Evolutionary conservation across 1,284 basidiomycete genomes (phyloP).

Genomic region (Cryptococcus amylolentus): DNA sequence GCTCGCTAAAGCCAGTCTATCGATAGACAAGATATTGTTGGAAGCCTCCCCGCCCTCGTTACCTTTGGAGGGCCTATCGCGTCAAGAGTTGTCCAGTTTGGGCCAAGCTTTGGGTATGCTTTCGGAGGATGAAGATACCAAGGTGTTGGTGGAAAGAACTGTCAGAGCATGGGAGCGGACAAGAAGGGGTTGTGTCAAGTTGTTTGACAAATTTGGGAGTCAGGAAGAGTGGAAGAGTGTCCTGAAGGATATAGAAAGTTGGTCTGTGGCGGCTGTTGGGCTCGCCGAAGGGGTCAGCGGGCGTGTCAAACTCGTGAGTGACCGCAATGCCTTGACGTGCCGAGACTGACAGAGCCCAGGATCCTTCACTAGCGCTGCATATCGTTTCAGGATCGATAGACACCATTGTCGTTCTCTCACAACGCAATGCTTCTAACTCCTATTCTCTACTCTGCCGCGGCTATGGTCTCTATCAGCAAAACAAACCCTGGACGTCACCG

Average conservation of each 20-base stretch:
- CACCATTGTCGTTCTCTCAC: conserved; percentile 16
- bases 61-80: neutral
- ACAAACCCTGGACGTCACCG: neutral
- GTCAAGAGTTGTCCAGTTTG: conserved; percentile 2
- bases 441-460: neutral
- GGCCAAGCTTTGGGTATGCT: conserved; percentile 12
- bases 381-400: conserved; percentile 28
- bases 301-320: conserved; percentile 6
- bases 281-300: conserved; percentile 5
- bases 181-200: conserved; percentile 15
- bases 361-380: conserved; percentile 7
- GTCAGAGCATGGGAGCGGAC: conserved; percentile 13
- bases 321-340: neutral
- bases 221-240: neutral
- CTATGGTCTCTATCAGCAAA: neutral
- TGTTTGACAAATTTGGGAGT: conserved; percentile 2
- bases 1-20: conserved; percentile 17
- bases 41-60: neutral
- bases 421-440: neutral
- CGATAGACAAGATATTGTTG: conserved; percentile 14
- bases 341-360: neutral
- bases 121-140: conserved; percentile 2
- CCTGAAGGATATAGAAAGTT: conserved; percentile 1
- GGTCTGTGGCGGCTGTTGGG: conserved; percentile 1
- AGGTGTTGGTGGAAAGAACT: conserved; percentile 16